A percentile compares a stretch with the other conserved stretches of the same genome.
These are phyloP conservation scores for Mucor irregularis DNA, from an alignment of 371 early-diverging fungal species.

Conservation along the genomic window DNA sequence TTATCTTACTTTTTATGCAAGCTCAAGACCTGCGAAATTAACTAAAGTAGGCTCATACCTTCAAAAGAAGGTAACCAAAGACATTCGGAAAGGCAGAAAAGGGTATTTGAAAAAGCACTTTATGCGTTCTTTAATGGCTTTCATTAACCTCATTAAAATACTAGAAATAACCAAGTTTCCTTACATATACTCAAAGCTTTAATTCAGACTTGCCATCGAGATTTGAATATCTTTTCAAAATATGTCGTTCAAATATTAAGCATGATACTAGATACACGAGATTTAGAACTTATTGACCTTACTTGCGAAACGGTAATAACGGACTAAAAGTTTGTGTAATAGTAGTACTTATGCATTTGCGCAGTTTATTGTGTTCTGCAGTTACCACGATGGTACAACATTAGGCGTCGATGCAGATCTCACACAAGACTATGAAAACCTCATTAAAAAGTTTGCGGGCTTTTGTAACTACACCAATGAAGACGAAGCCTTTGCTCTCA, in stretches of 20 bases:
- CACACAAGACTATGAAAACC: slow-evolving; percentile 51
- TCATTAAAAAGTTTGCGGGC: slow-evolving; percentile 58
- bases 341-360: no score
- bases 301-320: slow-evolving; percentile 62
- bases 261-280: slow-evolving; percentile 54
- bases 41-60: slow-evolving; percentile 87
- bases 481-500: slow-evolving; percentile 21
- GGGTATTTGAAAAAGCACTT: slow-evolving; percentile 42
- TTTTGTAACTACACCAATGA: slow-evolving; percentile 54
- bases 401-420: slow-evolving; percentile 69
- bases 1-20: slow-evolving; percentile 87
- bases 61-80: slow-evolving; percentile 67
- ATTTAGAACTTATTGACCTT: slow-evolving; percentile 52
- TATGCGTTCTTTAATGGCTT: not conserved
- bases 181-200: slow-evolving; percentile 74
- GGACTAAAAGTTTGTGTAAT: no score
- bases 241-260: slow-evolving; percentile 56
- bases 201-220: slow-evolving; percentile 69
- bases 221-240: slow-evolving; percentile 82
- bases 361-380: slow-evolving; percentile 75
- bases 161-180: slow-evolving; percentile 47
- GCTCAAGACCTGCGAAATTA: slow-evolving; percentile 88
- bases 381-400: slow-evolving; percentile 67
- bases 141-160: not conserved
- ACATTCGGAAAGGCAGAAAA: slow-evolving; percentile 62